A percentile compares a stretch with the other conserved stretches of the same genome.
Evolutionary conservation across 768 basidiomycete species (phyloP).

Genomic region (Steccherinum ochraceum): DNA sequence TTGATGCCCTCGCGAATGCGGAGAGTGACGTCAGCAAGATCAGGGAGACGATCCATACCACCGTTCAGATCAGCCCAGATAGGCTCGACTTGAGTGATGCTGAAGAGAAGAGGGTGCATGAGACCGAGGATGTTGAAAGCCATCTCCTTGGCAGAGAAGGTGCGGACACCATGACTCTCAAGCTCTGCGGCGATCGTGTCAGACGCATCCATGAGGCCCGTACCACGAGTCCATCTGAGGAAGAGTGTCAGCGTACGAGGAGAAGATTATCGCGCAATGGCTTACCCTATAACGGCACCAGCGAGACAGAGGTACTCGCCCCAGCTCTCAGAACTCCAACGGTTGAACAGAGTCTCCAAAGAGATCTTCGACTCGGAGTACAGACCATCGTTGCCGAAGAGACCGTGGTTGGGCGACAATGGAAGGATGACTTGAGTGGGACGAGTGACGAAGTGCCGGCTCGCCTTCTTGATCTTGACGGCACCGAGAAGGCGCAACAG

Average conservation of each 20-base stretch:
- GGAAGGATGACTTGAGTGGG: conserved; percentile 98
- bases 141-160: conserved; percentile 99
- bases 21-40: conserved; percentile 85
- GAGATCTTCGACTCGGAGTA: conserved; percentile 99
- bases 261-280: conserved; percentile 5
- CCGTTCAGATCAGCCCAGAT: conserved; percentile 99
- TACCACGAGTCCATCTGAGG: conserved; percentile 96
- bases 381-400: conserved; percentile 96
- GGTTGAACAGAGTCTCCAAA: conserved; percentile 95
- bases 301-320: conserved; percentile 97
- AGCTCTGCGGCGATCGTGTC: conserved; percentile 93
- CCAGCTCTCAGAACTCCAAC: conserved; percentile 98
- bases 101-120: conserved; percentile 99
- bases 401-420: conserved; percentile 95
- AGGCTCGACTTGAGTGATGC: conserved; percentile 98
- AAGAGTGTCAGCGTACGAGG: conserved; percentile 7
- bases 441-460: conserved; percentile 91
- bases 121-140: conserved; percentile 99
- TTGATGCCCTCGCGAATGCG: conserved; percentile 79
- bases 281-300: conserved; percentile 95
- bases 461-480: conserved; percentile 97
- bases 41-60: conserved; percentile 95
- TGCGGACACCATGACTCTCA: conserved; percentile 89
- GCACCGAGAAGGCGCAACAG: conserved; percentile 93
- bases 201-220: conserved; percentile 93